Base-by-base conservation (phyloP, 306 rosid genomes). In the Rosa multiflora region DNA sequence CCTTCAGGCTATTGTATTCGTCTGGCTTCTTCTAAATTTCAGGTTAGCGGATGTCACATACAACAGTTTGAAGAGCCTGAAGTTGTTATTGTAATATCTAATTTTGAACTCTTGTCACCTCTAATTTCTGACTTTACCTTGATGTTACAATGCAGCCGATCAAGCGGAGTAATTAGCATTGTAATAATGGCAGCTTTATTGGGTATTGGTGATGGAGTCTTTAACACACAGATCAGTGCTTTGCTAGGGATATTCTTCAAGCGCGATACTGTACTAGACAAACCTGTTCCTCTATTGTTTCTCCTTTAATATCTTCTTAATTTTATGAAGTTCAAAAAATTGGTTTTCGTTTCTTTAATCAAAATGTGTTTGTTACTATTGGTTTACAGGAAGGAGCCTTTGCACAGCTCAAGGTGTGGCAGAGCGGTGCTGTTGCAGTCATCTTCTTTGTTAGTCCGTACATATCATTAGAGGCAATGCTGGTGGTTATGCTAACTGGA, bases 391-490 rank as follows among this genome's bases (percentile, higher is more conserved):
- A 89, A 86, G 93, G 99, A 82, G 99, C 98, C 46, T 95, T 95
- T 80, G 94, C 99, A 3, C 99, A 90, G 90, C 87, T 91, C 35
- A 93, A 91, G 88, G 90, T 93, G 78, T 95, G 99, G 99, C 98
- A 95, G 86, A 84, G 97, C n/a, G 94, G 91, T 32, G 63, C 94
- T 7, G 90, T 85, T 73, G 90, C 98, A 46, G 52, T 83, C 3
- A 76, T 93, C 61, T 95, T 92, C 90, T 95, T 95, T 83, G 67
- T 85, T 48, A 85, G 89, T 69, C 91, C 97, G 6, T 75, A 85
- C 85, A 63, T 93, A 74, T 85, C 97, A 11, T 78, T 95, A 85
- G 76, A 82, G 35, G 78, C 96, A 69, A 84, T 93, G 88, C 18
- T 87, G 64, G 78, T 84, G 83, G 72, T 85, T 52, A 85, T 86